Conservation (phyloP, 495 filamentous ascomycete genomes). For the Aspergillus incahuasiensis region DNA sequence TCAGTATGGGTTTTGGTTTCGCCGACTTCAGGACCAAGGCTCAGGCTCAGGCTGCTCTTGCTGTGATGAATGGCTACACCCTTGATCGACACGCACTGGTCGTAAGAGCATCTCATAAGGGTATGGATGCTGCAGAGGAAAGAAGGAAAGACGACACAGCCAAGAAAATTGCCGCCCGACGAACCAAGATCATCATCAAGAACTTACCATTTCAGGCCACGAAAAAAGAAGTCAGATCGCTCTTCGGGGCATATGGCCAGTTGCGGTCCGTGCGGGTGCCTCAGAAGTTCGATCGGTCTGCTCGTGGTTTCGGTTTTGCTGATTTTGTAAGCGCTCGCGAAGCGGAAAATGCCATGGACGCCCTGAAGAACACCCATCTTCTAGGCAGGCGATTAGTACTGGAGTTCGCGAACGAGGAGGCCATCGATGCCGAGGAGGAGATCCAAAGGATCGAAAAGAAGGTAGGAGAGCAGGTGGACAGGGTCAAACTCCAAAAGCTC, state of each 20-base stretch:
- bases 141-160: constrained; percentile 71
- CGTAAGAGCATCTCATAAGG: constrained; percentile 80
- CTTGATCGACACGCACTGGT: constrained; percentile 81
- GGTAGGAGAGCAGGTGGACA: constrained; percentile 79
- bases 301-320: constrained; percentile 94
- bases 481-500: constrained; percentile 81
- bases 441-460: constrained; percentile 95
- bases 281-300: constrained; percentile 82
- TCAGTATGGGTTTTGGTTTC: constrained; percentile 97
- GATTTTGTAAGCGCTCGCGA: constrained; percentile 91
- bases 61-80: constrained; percentile 78
- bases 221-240: constrained; percentile 81
- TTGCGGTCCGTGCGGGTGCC: constrained; percentile 88
- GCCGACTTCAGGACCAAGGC: constrained; percentile 75
- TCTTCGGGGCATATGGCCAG: constrained; percentile 87
- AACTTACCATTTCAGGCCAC: constrained; percentile 94
- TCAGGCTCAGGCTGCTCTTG: constrained; percentile 71
- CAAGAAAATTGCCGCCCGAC: constrained; percentile 65
- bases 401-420: constrained; percentile 80
- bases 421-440: constrained; percentile 88
- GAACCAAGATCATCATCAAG: constrained; percentile 95
- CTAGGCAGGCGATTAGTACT: constrained; percentile 83
- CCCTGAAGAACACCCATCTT: constrained; percentile 89
- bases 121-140: constrained; percentile 80
- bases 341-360: constrained; percentile 87